Conservation (phyloP, 108 stramenopile genomes). For the Nitzschia palea region DNA sequence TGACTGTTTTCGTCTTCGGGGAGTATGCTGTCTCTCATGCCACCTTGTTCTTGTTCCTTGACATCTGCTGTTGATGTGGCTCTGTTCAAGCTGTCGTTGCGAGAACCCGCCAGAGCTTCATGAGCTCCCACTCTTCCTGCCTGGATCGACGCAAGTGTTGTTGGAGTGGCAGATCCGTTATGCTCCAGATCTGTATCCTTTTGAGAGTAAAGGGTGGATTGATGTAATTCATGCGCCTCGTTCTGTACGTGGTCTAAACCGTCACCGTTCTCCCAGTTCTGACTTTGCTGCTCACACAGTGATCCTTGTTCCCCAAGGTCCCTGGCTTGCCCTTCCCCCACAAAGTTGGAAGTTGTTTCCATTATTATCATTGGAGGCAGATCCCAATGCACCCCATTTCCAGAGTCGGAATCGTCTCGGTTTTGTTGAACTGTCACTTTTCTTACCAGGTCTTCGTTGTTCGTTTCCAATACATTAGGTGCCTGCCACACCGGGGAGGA, state of each 20-base stretch:
- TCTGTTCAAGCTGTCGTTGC: too few species aligned
- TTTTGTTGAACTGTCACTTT: neutral
- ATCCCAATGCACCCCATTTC: neutral
- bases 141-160: too few species aligned
- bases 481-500: neutral
- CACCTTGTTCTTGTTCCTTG: too few species aligned
- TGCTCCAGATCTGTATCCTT: too few species aligned
- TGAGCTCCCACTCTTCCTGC: too few species aligned
- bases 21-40: too few species aligned
- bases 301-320: neutral
- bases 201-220: too few species aligned
- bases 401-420: neutral
- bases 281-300: constrained; percentile 1
- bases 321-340: neutral
- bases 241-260: neutral
- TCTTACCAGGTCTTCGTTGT: neutral
- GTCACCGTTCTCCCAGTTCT: neutral
- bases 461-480: neutral
- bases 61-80: too few species aligned
- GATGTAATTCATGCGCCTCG: neutral
- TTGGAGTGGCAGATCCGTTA: too few species aligned
- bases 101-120: too few species aligned
- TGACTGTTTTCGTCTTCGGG: too few species aligned
- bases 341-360: neutral
- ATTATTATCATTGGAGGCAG: neutral